Base-by-base conservation (phyloP, 345 rosid genomes). In the Boechera retrofracta region DNA sequence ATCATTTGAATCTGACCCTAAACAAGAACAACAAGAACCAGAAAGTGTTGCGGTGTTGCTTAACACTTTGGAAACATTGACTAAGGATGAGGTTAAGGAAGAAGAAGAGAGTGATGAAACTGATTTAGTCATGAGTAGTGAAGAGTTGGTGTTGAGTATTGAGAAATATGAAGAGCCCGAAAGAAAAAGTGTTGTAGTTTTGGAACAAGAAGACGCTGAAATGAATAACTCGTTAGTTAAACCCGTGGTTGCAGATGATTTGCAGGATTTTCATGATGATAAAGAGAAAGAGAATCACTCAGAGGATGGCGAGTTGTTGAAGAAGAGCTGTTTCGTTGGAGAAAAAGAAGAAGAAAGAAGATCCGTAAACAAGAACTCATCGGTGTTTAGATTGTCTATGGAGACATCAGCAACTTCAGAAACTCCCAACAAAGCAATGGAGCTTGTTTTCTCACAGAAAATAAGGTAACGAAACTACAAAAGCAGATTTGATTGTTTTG, bases 51-150 rank as follows among this genome's bases (percentile, higher is more conserved):
- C 26, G 1, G 55, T 49, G 5, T 57, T 77, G 67, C 67, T 71
- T 9, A 71, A 57, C 72, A 71, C 81, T 44, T 64, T 77, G 72
- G 81, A 77, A 4, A 77, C 81, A 10, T 70, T 77, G 60, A 77
- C 80, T 4, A 70, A 54, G 1, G 56, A 76, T 21, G 74, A 76
- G 55, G 55, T 51, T 39, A 75, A 67, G 41, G 80, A 69, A 69
- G 75, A 69, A 69, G 75, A 68, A 31, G 69, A 69, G 48, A 58
- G 53, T 33, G 51, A 13, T 28, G 60, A 39, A 47, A 7, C 15
- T n/a, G 66, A 56, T 41, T 18, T 64, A 53, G 55, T 53, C 10
- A 4, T 39, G 69, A 44, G 42, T 55, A 15, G 38, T 32, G 56
- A 73, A 10, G 72, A 56, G 32, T 39, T 67, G 52, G 79, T 67